Evolutionary conservation across 2,329 filamentous ascomycete genomes (phyloP), one percentile per base, ranked within the genome.

Genomic region (Penicillium sp.): DNA sequence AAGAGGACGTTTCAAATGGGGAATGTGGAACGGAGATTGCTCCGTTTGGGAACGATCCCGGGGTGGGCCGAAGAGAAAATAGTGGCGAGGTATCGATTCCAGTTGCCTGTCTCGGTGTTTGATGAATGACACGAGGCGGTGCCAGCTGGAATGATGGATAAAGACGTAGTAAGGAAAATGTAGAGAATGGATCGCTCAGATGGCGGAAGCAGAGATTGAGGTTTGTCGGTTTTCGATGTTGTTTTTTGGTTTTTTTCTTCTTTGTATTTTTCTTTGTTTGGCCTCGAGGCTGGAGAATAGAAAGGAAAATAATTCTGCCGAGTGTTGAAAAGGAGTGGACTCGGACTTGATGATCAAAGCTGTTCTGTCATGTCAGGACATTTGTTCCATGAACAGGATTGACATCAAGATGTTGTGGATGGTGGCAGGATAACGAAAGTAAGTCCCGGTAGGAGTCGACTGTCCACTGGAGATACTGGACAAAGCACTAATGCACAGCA

Each of bases 161-260:
- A 40, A n/a, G 23, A 40, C 12, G 38, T 4, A 7, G 38, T 47
- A 54, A 28, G 50, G 50, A 47, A 54, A 37, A 48, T 40, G 50
- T 44, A 60, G 53, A 60, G 53, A 54, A 48, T 59, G 52, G 32
- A 48, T 50, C 47, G 52, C 56, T 33, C 41, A 28, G 25, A 27
- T 27, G 35, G 48, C 20, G 44, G 46, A 47, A 45, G 32, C 40
- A 20, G 24, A 39, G 42, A 28, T 28, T 6, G 25, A 10, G 25
- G 4, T 35, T 6, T 18, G 20, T 8, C 23, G 33, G 18, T 44
- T 45, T 45, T 25, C 8, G 8, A 6, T 38, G 23, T n/a, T 4
- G 20, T 39, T 43, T 50, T 42, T 8, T 6, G 35, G 6, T 33
- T 42, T 27, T 40, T 40, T 38, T 40, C 37, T 40, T 27, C n/a